Percentiles rank a stretch among this genome's conserved stretches.
Evolutionary conservation across 1,139 yeast species (phyloP).

Genomic region (Kodamaea anthophila): DNA sequence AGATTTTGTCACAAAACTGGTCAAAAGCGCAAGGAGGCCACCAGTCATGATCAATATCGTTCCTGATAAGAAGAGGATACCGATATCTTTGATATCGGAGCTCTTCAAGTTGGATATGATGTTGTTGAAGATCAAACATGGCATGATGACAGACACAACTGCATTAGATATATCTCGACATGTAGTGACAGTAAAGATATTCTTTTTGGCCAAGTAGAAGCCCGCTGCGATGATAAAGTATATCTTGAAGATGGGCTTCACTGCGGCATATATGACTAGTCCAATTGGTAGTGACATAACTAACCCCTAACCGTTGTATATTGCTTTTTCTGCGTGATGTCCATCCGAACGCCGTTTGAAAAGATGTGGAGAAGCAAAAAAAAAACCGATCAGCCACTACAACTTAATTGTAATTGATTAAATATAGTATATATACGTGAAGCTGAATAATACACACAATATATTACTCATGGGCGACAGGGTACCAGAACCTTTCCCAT

Average conservation of each 20-base stretch:
- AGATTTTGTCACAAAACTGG: conserved; percentile 33
- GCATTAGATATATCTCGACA: conserved; percentile 68
- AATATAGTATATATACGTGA: no score
- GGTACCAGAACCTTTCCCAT: no score
- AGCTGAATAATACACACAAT: no score
- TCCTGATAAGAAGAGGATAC: conserved; percentile 60
- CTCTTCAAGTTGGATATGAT: conserved; percentile 66
- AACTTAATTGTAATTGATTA: no score
- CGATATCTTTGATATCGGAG: conserved; percentile 67
- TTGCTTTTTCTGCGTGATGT: no score
- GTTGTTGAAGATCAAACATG: conserved; percentile 73
- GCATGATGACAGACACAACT: conserved; percentile 66
- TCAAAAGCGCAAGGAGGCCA: conserved; percentile 27
- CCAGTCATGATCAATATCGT: conserved; percentile 38
- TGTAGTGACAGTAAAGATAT: conserved; percentile 67
- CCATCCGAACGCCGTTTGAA: no score
- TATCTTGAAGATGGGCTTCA: conserved; percentile 83
- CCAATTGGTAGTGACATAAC: conserved; percentile 43
- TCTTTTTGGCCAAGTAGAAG: conserved; percentile 55
- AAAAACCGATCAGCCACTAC: no score
- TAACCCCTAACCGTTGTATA: no score
- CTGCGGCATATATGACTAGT: conserved; percentile 67
- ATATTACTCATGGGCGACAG: no score
- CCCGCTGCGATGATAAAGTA: conserved; percentile 73
- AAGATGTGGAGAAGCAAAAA: no score